Evolutionary conservation across 345 rosid species (phyloP).

Genomic region (Gossypium longicalyx): DNA sequence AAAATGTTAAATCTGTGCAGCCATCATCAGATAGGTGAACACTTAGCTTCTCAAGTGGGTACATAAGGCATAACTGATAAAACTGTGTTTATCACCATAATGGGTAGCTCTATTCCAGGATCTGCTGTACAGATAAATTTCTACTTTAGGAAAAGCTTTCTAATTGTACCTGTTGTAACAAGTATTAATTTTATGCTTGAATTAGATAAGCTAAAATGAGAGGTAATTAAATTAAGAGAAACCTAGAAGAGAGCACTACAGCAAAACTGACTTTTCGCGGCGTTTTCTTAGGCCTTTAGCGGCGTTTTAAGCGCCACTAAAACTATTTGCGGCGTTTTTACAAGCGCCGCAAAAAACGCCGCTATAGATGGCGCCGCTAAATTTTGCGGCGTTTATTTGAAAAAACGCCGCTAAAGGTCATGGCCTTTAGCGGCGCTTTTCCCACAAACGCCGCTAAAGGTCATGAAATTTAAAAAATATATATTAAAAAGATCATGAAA

Average conservation of each 20-base stretch:
- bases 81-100: conserved; percentile 43
- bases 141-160: conserved; percentile 33
- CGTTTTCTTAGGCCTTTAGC: too few species aligned
- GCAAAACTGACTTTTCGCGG: too few species aligned
- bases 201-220: not conserved
- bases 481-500: too few species aligned
- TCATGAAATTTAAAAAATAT: too few species aligned
- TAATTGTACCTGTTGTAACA: conserved; percentile 20
- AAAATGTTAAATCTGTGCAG: conserved; percentile 36
- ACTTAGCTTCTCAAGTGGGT: conserved; percentile 51
- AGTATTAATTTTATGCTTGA: not conserved
- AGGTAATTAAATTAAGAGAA: not conserved
- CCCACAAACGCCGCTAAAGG: too few species aligned
- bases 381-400: too few species aligned
- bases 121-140: conserved; percentile 53
- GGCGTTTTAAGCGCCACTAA: too few species aligned
- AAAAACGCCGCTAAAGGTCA: too few species aligned
- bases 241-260: conserved; percentile 47
- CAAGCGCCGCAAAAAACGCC: too few species aligned
- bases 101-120: conserved; percentile 45
- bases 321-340: too few species aligned
- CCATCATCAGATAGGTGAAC: conserved; percentile 65
- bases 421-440: too few species aligned
- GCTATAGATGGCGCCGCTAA: too few species aligned
- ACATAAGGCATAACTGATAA: conserved; percentile 55